Evolutionary conservation across 2,329 filamentous ascomycete species (phyloP).

Genomic region (Capronia americana): DNA sequence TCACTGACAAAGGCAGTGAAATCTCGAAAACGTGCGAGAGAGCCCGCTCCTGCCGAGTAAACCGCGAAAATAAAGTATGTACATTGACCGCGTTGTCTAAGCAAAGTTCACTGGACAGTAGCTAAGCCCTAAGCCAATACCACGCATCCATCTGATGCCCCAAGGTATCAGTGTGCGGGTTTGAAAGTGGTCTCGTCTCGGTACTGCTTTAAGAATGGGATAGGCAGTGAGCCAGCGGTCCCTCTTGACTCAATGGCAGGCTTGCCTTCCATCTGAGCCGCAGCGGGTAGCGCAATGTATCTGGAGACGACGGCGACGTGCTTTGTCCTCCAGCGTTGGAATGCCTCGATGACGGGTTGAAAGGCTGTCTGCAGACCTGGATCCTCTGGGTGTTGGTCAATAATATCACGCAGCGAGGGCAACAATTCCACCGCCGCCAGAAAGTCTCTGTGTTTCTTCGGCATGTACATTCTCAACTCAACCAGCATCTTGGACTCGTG

Average conservation of each 20-base stretch:
- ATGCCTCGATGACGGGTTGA: slow-evolving; percentile 41
- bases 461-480: slow-evolving; percentile 29
- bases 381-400: slow-evolving; percentile 8
- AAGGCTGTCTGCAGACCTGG: slow-evolving; percentile 38
- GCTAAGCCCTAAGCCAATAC: background rate
- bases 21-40: background rate
- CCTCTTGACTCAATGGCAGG: slow-evolving; percentile 5
- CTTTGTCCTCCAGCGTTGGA: slow-evolving; percentile 17
- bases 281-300: slow-evolving; percentile 24
- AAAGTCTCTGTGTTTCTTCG: slow-evolving; percentile 26
- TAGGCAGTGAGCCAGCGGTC: slow-evolving; percentile 24
- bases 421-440: slow-evolving; percentile 18
- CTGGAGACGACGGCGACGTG: slow-evolving; percentile 28
- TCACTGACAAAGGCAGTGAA: background rate
- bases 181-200: slow-evolving; percentile 24
- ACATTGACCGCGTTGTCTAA: background rate
- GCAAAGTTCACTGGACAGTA: background rate
- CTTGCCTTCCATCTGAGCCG: slow-evolving; percentile 4
- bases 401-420: slow-evolving; percentile 19
- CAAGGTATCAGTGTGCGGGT: background rate
- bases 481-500: slow-evolving; percentile 23
- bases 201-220: slow-evolving; percentile 28
- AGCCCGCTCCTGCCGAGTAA: background rate
- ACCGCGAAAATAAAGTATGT: background rate
- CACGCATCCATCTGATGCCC: background rate